phyloP scores from a whole-genome alignment of 345 rosid genomes.

The Fremontodendron californicum region DNA sequence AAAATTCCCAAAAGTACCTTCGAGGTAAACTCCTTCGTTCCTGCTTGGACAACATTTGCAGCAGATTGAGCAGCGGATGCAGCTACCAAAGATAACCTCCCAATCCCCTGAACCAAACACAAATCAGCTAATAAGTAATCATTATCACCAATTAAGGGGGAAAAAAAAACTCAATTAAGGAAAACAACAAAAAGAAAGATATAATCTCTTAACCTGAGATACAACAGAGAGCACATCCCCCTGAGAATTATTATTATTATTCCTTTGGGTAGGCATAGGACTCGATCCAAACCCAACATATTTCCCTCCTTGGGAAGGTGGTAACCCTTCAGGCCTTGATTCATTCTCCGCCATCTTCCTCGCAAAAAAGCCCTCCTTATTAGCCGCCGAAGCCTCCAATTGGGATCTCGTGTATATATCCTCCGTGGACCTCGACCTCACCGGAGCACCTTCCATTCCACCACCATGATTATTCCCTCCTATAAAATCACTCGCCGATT shows the following conservation, averaged over 20 bases:
- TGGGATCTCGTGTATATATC: conserved; percentile 72
- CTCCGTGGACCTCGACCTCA: conserved; percentile 68
- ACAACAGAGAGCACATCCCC: conserved; percentile 70
- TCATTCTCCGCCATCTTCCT: conserved; percentile 71
- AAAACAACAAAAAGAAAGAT: neutral
- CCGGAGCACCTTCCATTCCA: conserved; percentile 45
- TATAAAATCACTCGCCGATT: conserved; percentile 69
- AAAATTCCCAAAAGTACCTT: conserved; percentile 49
- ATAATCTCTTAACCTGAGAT: conserved; percentile 62
- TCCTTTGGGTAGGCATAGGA: conserved; percentile 46
- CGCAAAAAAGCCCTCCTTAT: conserved; percentile 74
- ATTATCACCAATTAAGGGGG: neutral
- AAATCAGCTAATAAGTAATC: conserved; percentile 1
- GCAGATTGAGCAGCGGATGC: conserved; percentile 82
- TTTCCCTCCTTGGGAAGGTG: conserved; percentile 94
- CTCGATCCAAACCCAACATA: conserved; percentile 95
- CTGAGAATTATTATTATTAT: conserved; percentile 39
- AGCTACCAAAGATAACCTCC: conserved; percentile 80
- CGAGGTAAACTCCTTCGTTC: conserved; percentile 73
- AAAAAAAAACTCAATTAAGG: neutral
- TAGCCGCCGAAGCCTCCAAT: conserved; percentile 87
- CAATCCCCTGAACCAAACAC: conserved; percentile 56
- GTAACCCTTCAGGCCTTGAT: conserved; percentile 78
- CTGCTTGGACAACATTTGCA: conserved; percentile 79
- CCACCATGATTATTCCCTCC: conserved; percentile 29